phyloP scores from a whole-genome alignment of 768 basidiomycete species.

The Trametes villosa region DNA sequence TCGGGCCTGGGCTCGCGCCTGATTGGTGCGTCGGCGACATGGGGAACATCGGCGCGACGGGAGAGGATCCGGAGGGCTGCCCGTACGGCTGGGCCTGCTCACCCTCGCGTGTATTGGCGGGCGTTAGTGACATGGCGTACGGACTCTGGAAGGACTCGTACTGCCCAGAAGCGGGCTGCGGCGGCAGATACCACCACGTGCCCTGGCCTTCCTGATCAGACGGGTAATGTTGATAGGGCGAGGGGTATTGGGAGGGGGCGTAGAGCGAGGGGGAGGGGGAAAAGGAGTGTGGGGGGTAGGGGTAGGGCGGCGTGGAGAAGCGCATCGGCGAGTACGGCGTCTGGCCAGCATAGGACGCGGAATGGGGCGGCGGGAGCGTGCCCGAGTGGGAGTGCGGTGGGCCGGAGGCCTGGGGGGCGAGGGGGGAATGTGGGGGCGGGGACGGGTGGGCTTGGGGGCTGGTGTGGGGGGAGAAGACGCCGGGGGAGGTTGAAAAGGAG shows the following conservation, averaged over 20 bases:
- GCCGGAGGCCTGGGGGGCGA: constrained; percentile 12
- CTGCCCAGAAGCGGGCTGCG: constrained; percentile 30
- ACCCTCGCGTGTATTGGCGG: constrained; percentile 23
- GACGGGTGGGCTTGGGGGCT: constrained; percentile 26
- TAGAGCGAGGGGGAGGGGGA: constrained; percentile 25
- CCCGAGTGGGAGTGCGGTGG: constrained; percentile 17
- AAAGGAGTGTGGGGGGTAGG: constrained; percentile 30
- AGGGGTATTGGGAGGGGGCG: constrained; percentile 35
- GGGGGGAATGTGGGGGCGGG: constrained; percentile 28
- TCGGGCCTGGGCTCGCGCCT: constrained; percentile 12
- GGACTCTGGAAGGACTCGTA: constrained; percentile 28
- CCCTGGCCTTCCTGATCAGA: constrained; percentile 45
- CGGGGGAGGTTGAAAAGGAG: constrained; percentile 23
- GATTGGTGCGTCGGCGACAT: constrained; percentile 19
- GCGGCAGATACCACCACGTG: constrained; percentile 58
- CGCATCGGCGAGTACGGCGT: constrained; percentile 29
- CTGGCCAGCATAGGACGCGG: constrained; percentile 26
- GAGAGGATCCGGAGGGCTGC: constrained; percentile 15
- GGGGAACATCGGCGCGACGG: constrained; percentile 13
- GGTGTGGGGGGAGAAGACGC: constrained; percentile 23
- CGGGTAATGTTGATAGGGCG: constrained; percentile 46
- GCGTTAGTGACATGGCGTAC: constrained; percentile 27
- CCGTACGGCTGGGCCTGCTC: constrained; percentile 16
- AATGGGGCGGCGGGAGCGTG: constrained; percentile 18
- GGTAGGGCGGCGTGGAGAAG: constrained; percentile 35